A percentile compares a stretch with the other conserved stretches of the same genome.
phyloP scores from a whole-genome alignment of 129 eudicot genomes.

The Erigeron canadensis region DNA sequence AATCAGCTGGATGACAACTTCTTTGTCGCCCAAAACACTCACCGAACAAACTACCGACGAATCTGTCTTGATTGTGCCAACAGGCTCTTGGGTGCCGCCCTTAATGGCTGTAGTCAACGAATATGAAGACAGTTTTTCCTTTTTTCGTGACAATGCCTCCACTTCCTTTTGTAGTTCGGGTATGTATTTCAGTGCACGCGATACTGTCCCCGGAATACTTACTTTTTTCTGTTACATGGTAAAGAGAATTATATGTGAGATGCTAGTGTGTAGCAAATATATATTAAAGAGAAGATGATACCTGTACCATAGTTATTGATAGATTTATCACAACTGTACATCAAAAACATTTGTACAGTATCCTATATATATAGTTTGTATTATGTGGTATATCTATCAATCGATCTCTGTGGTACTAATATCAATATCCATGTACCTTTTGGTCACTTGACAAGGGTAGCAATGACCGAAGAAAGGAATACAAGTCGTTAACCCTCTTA shows the following conservation, averaged over 20 bases:
- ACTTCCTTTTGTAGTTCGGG: slow-evolving; percentile 73
- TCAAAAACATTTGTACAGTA: too few relatives aligned
- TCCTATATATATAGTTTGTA: too few relatives aligned
- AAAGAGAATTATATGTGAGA: neutral
- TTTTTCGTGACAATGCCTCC: slow-evolving; percentile 42
- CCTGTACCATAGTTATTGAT: too few relatives aligned
- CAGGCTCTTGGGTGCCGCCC: neutral
- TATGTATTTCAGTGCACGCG: slow-evolving; percentile 65
- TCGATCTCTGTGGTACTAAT: too few relatives aligned
- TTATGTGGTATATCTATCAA: too few relatives aligned
- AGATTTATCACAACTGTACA: too few relatives aligned
- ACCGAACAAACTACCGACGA: slow-evolving; percentile 2
- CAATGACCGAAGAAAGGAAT: slow-evolving; percentile 31
- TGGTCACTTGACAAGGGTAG: slow-evolving; percentile 22
- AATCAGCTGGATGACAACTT: slow-evolving; percentile 4
- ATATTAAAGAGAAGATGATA: too few relatives aligned
- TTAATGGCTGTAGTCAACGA: slow-evolving; percentile 4
- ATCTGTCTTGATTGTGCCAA: neutral
- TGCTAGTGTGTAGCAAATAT: neutral
- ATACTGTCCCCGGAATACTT: slow-evolving; percentile 70
- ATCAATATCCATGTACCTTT: too few relatives aligned
- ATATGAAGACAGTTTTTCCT: slow-evolving; percentile 30
- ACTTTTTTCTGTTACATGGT: slow-evolving; percentile 59
- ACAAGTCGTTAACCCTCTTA: slow-evolving; percentile 33
- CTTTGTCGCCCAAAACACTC: neutral